Base-by-base conservation (phyloP, 345 rosid genomes). In the Cochlearia excelsa region DNA sequence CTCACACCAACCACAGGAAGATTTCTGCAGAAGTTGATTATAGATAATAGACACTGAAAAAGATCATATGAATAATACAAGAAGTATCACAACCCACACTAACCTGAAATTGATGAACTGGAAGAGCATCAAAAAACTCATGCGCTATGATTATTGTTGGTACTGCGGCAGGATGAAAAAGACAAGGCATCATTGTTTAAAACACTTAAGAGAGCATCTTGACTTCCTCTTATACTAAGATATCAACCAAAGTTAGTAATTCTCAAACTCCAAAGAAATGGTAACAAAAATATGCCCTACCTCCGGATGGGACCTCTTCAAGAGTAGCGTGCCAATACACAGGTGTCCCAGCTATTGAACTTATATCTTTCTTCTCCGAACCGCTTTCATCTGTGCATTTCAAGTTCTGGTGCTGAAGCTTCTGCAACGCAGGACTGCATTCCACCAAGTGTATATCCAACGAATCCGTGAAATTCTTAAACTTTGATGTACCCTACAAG, bases 81-180 rank as follows among this genome's bases (percentile, higher is more conserved):
- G 23, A 16, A 16, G 23, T 16, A 16, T 16, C 23, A 33, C 5
- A 33, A 2, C 5, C 35, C 37, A 26, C 10, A 78, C 85, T 47
- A 54, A 92, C 98, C 97, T 86, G 98, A 76, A 92, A 88, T 43
- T 92, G 98, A 75, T 88, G 93, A 63, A 93, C 78, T 23, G 99
- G 95, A 64, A 92, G 82, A 56, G 97, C 99, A 77, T 93, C 99
- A 65, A 80, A 89, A 70, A 93, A 93, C 75, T 93, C 94, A 68
- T 93, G 97, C 51, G 92, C 95, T 69, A 89, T 79, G 58, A 93
- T 78, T 65, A 89, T 81, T 46, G 88, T 67, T 31, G 99, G 97
- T 53, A 64, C 99, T 89, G 86, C 51, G 23, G 23, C 71, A 54
- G 26, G 60, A 58, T 16, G 66, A 7, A 68, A 34, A 28, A 7